These are phyloP conservation scores for Escallonia herrerae DNA, from an alignment of 129 eudicot genomes.

Conservation along the genomic window DNA sequence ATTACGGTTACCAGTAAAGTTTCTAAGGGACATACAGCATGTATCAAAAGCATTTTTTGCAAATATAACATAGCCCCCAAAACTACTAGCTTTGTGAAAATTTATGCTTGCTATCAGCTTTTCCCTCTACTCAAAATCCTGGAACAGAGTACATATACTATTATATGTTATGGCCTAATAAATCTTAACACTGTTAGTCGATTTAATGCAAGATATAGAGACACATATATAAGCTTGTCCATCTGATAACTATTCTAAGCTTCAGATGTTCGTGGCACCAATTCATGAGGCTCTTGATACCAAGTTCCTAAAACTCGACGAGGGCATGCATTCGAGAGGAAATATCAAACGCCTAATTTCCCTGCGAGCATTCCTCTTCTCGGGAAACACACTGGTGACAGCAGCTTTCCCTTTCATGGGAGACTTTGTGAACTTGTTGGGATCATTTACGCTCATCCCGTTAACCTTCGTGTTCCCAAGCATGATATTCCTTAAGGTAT, in stretches of 20 bases:
- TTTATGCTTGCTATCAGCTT: too few species aligned
- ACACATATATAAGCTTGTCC: too few species aligned
- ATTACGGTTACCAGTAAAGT: too few species aligned
- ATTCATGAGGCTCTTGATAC: slow-evolving; percentile 52
- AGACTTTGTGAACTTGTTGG: slow-evolving; percentile 40
- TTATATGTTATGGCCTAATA: too few species aligned
- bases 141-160: too few species aligned
- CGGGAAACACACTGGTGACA: slow-evolving; percentile 37
- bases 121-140: too few species aligned
- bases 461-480: slow-evolving; percentile 54
- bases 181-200: background rate
- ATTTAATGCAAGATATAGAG: background rate
- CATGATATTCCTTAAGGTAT: slow-evolving; percentile 50
- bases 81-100: too few species aligned
- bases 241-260: too few species aligned
- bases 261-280: slow-evolving; percentile 51
- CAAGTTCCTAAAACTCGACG: slow-evolving; percentile 34
- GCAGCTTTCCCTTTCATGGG: slow-evolving; percentile 61
- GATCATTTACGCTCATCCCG: slow-evolving; percentile 43
- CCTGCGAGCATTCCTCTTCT: slow-evolving; percentile 35
- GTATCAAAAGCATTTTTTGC: too few species aligned
- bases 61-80: too few species aligned
- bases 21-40: too few species aligned
- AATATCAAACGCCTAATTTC: slow-evolving; percentile 32
- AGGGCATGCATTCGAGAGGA: slow-evolving; percentile 43